phyloP scores from a whole-genome alignment of 1,139 yeast species.

The Yamadazyma sp. region DNA sequence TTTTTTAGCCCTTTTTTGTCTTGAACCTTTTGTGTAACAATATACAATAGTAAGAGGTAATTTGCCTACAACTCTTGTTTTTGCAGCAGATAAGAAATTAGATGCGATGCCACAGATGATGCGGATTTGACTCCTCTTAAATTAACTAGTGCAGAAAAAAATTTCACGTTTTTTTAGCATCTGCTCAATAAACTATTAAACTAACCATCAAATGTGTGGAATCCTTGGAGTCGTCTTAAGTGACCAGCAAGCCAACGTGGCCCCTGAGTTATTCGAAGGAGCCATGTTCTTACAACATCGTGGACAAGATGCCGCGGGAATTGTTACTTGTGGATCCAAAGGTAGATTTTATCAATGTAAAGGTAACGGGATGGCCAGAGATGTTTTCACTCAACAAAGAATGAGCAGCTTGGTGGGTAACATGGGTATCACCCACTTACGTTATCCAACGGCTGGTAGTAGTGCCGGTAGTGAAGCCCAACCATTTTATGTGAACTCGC shows the following conservation, averaged over 20 bases:
- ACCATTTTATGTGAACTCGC: slow-evolving; percentile 96
- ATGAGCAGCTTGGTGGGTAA: slow-evolving; percentile 82
- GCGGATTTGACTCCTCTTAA: slow-evolving; percentile 5
- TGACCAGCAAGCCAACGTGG: slow-evolving; percentile 70
- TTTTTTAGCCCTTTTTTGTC: neutral
- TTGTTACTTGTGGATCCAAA: slow-evolving; percentile 90
- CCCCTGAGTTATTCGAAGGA: slow-evolving; percentile 90
- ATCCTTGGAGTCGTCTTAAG: slow-evolving; percentile 85
- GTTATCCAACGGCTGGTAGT: slow-evolving; percentile 99
- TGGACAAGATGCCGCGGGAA: slow-evolving; percentile 99
- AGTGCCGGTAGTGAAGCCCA: slow-evolving; percentile 97
- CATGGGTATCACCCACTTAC: slow-evolving; percentile 92
- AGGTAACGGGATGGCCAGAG: slow-evolving; percentile 99
- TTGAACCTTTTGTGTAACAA: neutral
- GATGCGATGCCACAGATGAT: slow-evolving; percentile 1
- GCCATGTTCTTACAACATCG: slow-evolving; percentile 93
- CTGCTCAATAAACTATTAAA: neutral
- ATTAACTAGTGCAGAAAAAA: neutral
- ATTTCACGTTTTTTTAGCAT: neutral
- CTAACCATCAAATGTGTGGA: slow-evolving; percentile 74
- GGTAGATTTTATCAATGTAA: slow-evolving; percentile 96
- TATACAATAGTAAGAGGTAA: neutral
- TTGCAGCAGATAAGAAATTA: neutral
- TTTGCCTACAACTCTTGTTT: neutral
- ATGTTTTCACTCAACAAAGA: slow-evolving; percentile 85